Base-by-base conservation (phyloP, 495 filamentous ascomycete genomes). In the Hyaloscypha finlandica region DNA sequence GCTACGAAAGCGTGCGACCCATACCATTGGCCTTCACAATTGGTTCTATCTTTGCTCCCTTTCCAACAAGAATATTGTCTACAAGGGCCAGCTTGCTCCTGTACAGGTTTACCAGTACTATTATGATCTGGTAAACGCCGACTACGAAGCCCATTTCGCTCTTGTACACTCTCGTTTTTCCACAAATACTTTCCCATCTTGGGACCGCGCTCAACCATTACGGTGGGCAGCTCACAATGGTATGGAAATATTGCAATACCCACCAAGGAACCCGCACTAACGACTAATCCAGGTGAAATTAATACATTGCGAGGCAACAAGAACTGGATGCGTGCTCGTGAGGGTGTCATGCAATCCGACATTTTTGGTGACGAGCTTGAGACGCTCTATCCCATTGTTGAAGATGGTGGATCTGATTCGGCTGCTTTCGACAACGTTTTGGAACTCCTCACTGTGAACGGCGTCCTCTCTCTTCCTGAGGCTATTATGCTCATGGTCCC, bases 101-200 rank as follows among this genome's bases (percentile, higher is more conserved):
- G 87, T 94, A 20, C 95, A 99, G 78, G 95, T 99, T n/a, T 99
- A 99, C 79, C 88, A 95, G 76, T 99, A 99, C 81, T 99, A 97
- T 81, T 90, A 97, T 78, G 95, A 99, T 80, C 78, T 99, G 77
- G 91, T 98, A 65, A 95, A 94, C 70, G 93, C 97, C 52, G 95
- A 99, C 76, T 99, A 96, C 78, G 93, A 98, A 81, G 95, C 90
- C 51, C 93, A 98, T 77, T 99, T 99, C 77, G 95, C 95, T 53
- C 85, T 99, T 29, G 95, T 99, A 29, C 95, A 99, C 78, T 97
- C 94, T 31, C 92, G 95, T 65, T 99, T 99, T 81, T 97, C 94
- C 12, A 99, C 95, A 51, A 99, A 99, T 81, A 99, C 95, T 55
- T 99, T 99, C 78, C 95, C 95, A 31, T 97, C 93, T 9, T 99